phyloP scores from a whole-genome alignment of 148 eudicot species.

The Euryodendron excelsum region DNA sequence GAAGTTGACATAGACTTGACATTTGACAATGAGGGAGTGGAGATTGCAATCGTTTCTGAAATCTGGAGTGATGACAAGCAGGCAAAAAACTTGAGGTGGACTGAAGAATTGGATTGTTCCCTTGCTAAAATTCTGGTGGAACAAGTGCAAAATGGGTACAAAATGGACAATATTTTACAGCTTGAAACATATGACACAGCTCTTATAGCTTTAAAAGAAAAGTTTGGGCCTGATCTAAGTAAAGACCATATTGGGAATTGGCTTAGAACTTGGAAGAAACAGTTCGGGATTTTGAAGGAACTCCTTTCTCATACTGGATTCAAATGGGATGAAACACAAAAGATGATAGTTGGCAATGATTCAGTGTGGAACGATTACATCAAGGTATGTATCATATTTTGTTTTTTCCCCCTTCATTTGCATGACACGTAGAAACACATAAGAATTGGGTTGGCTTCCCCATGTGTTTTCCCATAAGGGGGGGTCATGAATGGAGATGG shows the following conservation, averaged over 20 bases:
- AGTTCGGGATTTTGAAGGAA: constrained; percentile 8
- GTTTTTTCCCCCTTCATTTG: background rate
- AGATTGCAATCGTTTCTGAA: background rate
- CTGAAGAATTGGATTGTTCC: constrained; percentile 12
- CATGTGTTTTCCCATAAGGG: background rate
- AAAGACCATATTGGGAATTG: constrained; percentile 14
- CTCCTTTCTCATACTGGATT: constrained; percentile 13
- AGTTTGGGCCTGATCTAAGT: constrained; percentile 7
- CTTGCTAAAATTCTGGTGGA: constrained; percentile 10
- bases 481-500: background rate
- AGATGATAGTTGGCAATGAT: constrained; percentile 9
- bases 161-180: constrained; percentile 11
- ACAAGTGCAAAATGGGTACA: constrained; percentile 8
- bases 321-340: constrained; percentile 16
- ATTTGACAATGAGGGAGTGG: background rate
- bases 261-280: constrained; percentile 14
- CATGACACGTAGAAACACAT: too few relatives aligned
- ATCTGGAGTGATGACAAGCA: constrained; percentile 10
- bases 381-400: background rate
- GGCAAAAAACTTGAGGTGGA: constrained; percentile 11
- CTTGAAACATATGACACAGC: background rate
- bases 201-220: background rate
- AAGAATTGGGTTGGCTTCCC: background rate
- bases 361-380: constrained; percentile 11
- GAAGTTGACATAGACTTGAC: background rate